Conservation (phyloP, 805 yeast species). For the Ogataea siamensis region DNA sequence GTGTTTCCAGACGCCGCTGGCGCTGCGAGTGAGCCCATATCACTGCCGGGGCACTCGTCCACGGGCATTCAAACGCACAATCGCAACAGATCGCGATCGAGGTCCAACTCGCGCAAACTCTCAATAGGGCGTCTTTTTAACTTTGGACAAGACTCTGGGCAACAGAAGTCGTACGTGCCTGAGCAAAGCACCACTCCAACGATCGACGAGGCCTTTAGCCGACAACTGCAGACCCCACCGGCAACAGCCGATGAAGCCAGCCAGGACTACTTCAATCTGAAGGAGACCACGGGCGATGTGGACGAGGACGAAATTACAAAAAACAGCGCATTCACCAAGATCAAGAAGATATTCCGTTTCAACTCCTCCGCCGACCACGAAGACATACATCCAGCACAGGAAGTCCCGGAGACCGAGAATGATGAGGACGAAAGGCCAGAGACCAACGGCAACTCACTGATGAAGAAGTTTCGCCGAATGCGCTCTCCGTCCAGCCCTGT, state of each 20-base stretch:
- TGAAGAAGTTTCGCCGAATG: slow-evolving; percentile 36
- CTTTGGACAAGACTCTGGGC: slow-evolving; percentile 32
- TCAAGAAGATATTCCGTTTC: slow-evolving; percentile 31
- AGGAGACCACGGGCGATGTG: slow-evolving; percentile 2
- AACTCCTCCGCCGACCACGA: slow-evolving; percentile 18
- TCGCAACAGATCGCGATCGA: slow-evolving; percentile 32
- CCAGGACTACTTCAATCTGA: slow-evolving; percentile 16
- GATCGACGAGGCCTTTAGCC: slow-evolving; percentile 21
- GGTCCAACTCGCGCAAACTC: slow-evolving; percentile 40
- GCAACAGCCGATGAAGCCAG: slow-evolving; percentile 14
- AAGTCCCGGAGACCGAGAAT: slow-evolving; percentile 4
- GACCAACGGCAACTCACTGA: slow-evolving; percentile 24
- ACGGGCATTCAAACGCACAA: slow-evolving; percentile 9
- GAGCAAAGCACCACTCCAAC: slow-evolving; percentile 19
- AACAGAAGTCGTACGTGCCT: slow-evolving; percentile 8
- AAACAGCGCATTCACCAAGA: slow-evolving; percentile 27
- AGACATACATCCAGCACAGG: slow-evolving; percentile 12
- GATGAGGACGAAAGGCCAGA: slow-evolving; percentile 18
- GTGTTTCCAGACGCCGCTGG: slow-evolving; percentile 9
- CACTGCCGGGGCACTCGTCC: slow-evolving; percentile 11
- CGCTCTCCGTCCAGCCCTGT: slow-evolving; percentile 34
- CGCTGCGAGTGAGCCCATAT: slow-evolving; percentile 1
- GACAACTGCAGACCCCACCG: slow-evolving; percentile 25
- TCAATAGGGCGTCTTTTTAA: slow-evolving; percentile 39
- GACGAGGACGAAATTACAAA: slow-evolving; percentile 17